Evolutionary conservation across 257 asterid species (phyloP), one percentile per base, ranked within the genome.

Genomic region (Petunia secreta): DNA sequence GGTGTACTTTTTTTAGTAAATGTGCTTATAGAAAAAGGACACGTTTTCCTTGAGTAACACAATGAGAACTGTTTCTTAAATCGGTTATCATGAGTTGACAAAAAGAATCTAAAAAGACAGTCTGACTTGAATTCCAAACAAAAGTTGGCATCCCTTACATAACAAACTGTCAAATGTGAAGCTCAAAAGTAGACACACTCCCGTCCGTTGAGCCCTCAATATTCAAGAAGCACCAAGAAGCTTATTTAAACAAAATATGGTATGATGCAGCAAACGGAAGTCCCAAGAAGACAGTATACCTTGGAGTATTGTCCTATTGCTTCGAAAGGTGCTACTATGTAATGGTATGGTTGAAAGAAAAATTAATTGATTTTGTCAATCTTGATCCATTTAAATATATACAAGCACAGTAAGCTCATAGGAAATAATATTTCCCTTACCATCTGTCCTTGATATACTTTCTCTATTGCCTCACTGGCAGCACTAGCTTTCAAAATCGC

Each of bases 401-500:
- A 10, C 77, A 48, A 71, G 44, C 62, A 34, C 41, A 34, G 3
- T 25, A 53, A 48, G 46, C 60, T 73, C 25, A 73, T 34, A 50
- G 36, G 78, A 73, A 73, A 73, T 52, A 8, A 39, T 11, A 6
- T 15, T 65, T 34, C 15, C 71, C 88, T 80, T 78, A 89, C 92
- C 46, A 80, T 50, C 54, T 87, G 92, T 43, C 98, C 97, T 84
- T 89, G 90, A 83, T 96, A 92, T 48, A 89, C 97, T 89, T 89
- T 89, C 89, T 94, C 98, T 80, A 96, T 91, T 75, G 99, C 97
- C 85, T 94, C 98, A 81, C 91, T 92, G 58, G 98, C 99, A 82
- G 98, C 98, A 85, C 98, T 96, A 80, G 98, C 96, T 87, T 96
- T 94, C 87, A 96, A 83, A 85, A 96, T 96, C 68, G 93, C 89